Evolutionary conservation across 1,284 basidiomycete genomes (phyloP), one percentile per base, ranked within the genome.

Genomic region (Sparassis latifolia): DNA sequence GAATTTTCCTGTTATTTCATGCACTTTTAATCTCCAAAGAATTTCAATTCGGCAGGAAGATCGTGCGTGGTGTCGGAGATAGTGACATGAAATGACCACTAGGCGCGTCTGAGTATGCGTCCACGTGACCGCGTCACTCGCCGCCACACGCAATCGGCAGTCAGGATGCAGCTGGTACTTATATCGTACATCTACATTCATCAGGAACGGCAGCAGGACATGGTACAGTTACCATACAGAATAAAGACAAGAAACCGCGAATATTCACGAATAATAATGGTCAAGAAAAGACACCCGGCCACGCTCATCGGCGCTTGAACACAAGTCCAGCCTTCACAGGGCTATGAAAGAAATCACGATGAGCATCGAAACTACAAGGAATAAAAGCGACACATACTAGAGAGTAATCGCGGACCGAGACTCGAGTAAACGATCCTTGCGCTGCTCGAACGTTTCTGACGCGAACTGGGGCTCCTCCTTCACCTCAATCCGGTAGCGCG

Each of bases 391-490:
- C 2, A 53, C 56, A 42, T 47, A 58, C 56, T 53, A 55, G 4
- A 55, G 45, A 33, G 56, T 58, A 48, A 58, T 45, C 12, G 52
- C 53, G 7, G 51, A 40, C 50, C 44, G 41, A 30, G 45, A 52
- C 40, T 41, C 45, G 44, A 67, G 48, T 32, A 69, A 48, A 35
- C 68, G 54, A 47, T 47, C 59, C 49, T 58, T 62, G 31, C 61
- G 51, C 58, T 64, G 49, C 52, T 65, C 63, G 50, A 60, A 61
- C 40, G 62, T 64, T 59, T 69, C 68, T 9, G 45, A 38, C 12
- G 52, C 58, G 55, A 63, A 66, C 49, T 58, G 56, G 37, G 61
- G 62, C 53, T 69, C 67, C 28, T 66, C 65, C 50, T 56, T 51
- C n/a, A 68, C 53, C 20, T 52, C 55, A 41, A 65, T 52, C 44